Evolutionary conservation across 352 stramenopile genomes (phyloP), one percentile per base, ranked within the genome.

Genomic region (Lagenidium giganteum): DNA sequence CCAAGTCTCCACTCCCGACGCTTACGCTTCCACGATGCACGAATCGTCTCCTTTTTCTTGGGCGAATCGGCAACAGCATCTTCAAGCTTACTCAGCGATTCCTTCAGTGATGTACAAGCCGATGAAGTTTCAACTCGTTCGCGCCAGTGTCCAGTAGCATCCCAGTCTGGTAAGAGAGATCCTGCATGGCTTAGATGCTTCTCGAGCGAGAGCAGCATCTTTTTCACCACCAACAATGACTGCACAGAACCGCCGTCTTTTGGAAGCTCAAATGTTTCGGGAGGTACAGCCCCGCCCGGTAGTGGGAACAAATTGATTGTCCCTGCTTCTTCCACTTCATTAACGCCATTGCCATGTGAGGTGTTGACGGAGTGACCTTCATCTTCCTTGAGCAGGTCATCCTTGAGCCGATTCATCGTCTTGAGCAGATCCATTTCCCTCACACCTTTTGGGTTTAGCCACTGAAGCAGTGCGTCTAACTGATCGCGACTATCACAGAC

Each of bases 361-460:
- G 27, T 61, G n/a, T n/a, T n/a, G n/a, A n/a, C n/a, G n/a, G n/a
- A 14, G 11, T 23, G 22, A 17, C 6, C 44, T 20, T 53, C 27
- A 35, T 39, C 47, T 22, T 40, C 44, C n/a, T n/a, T n/a, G 17
- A 63, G 30, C 3, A 83, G 41, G 25, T 51, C 57, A 14, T 76
- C 64, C 32, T 79, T 79, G 3, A 79, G 34, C n/a, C 61, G 43
- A 13, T 50, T 48, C 22, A 93, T 49, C 17, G 83, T 82, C 13
- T 50, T 53, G 3, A 87, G 47, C 23, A 93, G 57, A 30, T 83
- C 57, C 8, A 75, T 18, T 25, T 93, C 81, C 4, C 81, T 66
- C 28, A 84, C 51, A 3, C 81, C 81, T 27, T 88, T 89, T 0
- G 75, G 69, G 39, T 93, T 88, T 8, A 93, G 54, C 81, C 81